Evolutionary conservation across 495 filamentous ascomycete genomes (phyloP).

Genomic region (Penicillium egyptiacum): DNA sequence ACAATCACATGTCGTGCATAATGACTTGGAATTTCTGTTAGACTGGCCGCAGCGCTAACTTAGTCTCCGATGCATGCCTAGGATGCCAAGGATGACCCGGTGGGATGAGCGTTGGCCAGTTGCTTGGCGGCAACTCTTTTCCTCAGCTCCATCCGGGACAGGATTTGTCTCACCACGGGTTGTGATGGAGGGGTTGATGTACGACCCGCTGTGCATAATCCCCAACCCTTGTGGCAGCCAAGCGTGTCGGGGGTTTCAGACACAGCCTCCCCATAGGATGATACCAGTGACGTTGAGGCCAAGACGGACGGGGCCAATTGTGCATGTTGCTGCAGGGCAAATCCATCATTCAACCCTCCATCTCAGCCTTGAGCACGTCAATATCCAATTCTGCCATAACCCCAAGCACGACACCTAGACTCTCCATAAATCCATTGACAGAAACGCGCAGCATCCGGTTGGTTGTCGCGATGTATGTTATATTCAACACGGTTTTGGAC

Average conservation of each 20-base stretch:
- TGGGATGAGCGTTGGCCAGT: constrained; percentile 19
- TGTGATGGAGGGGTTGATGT: constrained; percentile 4
- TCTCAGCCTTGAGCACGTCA: constrained; percentile 61
- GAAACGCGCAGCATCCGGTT: constrained; percentile 96
- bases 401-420: constrained; percentile 74
- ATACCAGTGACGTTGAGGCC: background rate
- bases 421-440: constrained; percentile 98
- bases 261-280: background rate
- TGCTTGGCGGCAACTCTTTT: constrained; percentile 21
- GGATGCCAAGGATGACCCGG: constrained; percentile 25
- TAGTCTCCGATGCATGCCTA: constrained; percentile 14
- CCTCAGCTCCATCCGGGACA: constrained; percentile 8
- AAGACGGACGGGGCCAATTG: background rate
- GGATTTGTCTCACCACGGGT: constrained; percentile 1
- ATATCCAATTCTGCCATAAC: constrained; percentile 88
- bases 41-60: background rate
- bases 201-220: constrained; percentile 8
- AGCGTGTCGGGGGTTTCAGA: background rate
- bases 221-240: constrained; percentile 7
- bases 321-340: constrained; percentile 4
- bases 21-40: background rate
- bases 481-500: constrained; percentile 60
- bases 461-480: constrained; percentile 83
- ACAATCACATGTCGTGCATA: constrained; percentile 9
- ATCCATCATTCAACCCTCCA: constrained; percentile 25